phyloP scores from a whole-genome alignment of 768 basidiomycete genomes.

The Imleria badia region DNA sequence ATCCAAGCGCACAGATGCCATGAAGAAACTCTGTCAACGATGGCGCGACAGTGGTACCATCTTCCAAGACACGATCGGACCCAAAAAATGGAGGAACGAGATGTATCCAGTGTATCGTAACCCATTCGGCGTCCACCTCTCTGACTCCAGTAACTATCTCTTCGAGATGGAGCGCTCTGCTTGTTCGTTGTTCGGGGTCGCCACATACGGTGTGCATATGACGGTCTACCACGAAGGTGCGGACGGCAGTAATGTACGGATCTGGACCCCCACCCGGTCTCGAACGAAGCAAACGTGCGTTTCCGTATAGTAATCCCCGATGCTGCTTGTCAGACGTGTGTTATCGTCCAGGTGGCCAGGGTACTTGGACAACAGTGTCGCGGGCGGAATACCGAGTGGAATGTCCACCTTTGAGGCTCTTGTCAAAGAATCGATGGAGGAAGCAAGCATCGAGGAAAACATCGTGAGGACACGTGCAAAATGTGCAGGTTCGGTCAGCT shows the following conservation, averaged over 20 bases:
- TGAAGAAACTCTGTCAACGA: slow-evolving; percentile 67
- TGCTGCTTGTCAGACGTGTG: not conserved
- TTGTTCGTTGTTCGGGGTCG: slow-evolving; percentile 83
- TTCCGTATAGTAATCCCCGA: not conserved
- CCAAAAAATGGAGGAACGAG: slow-evolving; percentile 83
- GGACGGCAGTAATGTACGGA: slow-evolving; percentile 39
- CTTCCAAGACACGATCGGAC: slow-evolving; percentile 67
- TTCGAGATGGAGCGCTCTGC: slow-evolving; percentile 92
- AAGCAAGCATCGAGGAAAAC: slow-evolving; percentile 76
- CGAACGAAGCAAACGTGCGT: slow-evolving; percentile 86
- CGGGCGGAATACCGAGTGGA: slow-evolving; percentile 88
- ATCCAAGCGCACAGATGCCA: slow-evolving; percentile 54
- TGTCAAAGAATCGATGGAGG: slow-evolving; percentile 91
- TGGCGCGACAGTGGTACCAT: slow-evolving; percentile 65
- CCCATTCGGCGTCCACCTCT: slow-evolving; percentile 57
- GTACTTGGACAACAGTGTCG: slow-evolving; percentile 85
- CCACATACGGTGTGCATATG: slow-evolving; percentile 94
- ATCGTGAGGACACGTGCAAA: slow-evolving; percentile 60
- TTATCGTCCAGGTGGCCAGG: slow-evolving; percentile 66
- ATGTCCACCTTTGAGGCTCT: slow-evolving; percentile 69
- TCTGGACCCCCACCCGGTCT: slow-evolving; percentile 90
- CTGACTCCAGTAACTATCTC: slow-evolving; percentile 55
- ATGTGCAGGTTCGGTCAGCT: slow-evolving; percentile 70
- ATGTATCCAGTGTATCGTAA: slow-evolving; percentile 73
- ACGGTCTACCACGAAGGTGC: slow-evolving; percentile 55